Base-by-base conservation (phyloP, 108 stramenopile species). In the Cyclotella choctawhatcheeana region DNA sequence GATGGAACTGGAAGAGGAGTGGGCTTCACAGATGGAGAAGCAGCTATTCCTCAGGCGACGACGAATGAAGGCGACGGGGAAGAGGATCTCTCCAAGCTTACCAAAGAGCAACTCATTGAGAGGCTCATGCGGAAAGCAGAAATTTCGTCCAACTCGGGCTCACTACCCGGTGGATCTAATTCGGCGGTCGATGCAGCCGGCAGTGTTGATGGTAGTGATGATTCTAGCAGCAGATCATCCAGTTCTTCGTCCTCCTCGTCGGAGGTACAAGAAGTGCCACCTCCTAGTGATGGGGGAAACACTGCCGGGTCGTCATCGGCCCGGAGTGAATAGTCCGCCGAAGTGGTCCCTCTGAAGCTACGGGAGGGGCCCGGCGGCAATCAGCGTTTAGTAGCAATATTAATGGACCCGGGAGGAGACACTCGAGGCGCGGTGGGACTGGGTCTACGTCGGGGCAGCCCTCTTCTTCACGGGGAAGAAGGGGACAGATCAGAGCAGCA, bases 291-390 rank as follows among this genome's bases (percentile, higher is more conserved):
- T 58, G 56, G 30, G 7, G 56, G 30, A 13, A 32, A 8, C 6
- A n/a, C 56, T 32, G 56, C 7, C 4, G 3, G 3, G 2, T 31
- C 14, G 2, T 18, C 25, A 58, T 18, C 56, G 17, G 56, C 2
- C 56, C 56, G 16, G 30, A 8, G 56, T 58, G 56, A 58, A 58
- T 58, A 58, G 56, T 8, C 27, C 6, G 56, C 29, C 56, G 30
- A 58, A 31, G 16, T 32, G 56, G 56, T 32, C 56, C 56, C 56
- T 58, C 56, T 58, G 56, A 34, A 10, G 51, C 56, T 58, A 31
- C 17, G 56, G 20, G 56, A 58, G 56, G 56, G 56, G 17, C 56
- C 56, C 27, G 56, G 56, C 56, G 30, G 30, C 30, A 58, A 2
- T 13, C 2, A 31, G 20, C 43, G 40, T 51, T 29, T 64, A 51